A percentile compares a stretch with the other conserved stretches of the same genome.
Evolutionary conservation across 2,329 filamentous ascomycete genomes (phyloP).

Genomic region (Cladophialophora exuberans): DNA sequence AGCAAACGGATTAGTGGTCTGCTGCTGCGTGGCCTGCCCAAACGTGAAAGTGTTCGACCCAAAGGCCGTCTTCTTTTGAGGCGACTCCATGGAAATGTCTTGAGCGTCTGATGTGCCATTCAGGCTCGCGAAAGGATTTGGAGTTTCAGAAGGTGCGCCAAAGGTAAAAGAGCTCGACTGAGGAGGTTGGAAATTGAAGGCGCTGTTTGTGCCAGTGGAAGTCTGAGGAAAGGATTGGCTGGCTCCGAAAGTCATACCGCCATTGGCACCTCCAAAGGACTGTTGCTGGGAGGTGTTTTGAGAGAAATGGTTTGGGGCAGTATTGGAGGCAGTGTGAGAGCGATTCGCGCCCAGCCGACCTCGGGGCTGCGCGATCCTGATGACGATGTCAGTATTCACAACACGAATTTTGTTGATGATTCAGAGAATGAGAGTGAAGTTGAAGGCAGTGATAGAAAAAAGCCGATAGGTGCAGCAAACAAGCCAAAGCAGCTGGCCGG

Average conservation of each 20-base stretch:
- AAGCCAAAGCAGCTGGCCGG: background rate
- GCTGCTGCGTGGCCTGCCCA: conserved; percentile 23
- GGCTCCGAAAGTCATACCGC: conserved; percentile 21
- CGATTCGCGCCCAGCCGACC: conserved; percentile 24
- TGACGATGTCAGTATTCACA: conserved; percentile 9
- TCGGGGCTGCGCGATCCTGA: conserved; percentile 27
- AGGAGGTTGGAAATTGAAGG: conserved; percentile 29
- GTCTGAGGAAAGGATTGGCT: conserved; percentile 24
- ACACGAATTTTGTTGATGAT: background rate
- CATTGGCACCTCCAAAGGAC: conserved; percentile 21
- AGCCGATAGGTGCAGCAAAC: conserved; percentile 1
- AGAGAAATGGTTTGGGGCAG: conserved; percentile 16
- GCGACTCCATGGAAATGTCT: conserved; percentile 31
- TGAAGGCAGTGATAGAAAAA: background rate
- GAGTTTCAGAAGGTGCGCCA: conserved; percentile 17
- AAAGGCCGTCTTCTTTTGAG: conserved; percentile 28
- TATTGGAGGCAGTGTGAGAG: conserved; percentile 11
- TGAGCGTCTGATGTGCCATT: conserved; percentile 25
- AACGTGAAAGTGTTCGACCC: conserved; percentile 28
- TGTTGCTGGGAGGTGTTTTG: conserved; percentile 18
- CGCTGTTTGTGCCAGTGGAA: conserved; percentile 14
- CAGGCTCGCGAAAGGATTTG: conserved; percentile 30
- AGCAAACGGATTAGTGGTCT: conserved; percentile 13
- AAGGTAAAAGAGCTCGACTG: conserved; percentile 31
- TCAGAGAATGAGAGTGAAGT: background rate